Evolutionary conservation across 2,329 filamentous ascomycete genomes (phyloP).

Genomic region (Penicillium sp.): DNA sequence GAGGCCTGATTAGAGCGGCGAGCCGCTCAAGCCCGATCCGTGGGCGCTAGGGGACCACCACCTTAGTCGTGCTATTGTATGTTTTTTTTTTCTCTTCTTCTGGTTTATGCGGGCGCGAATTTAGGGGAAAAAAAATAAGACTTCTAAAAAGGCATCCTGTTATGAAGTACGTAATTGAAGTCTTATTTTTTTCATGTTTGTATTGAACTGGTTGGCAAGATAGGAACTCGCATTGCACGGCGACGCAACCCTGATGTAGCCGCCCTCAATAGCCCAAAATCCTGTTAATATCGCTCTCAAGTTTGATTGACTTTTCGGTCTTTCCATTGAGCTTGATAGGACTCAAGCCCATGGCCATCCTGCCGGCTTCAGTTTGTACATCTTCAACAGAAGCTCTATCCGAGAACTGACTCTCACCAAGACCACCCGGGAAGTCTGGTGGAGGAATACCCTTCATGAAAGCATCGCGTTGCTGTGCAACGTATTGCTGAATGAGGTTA

Average conservation of each 20-base stretch:
- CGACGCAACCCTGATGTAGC: conserved; percentile 10
- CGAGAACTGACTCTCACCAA: neutral
- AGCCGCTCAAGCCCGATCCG: no score
- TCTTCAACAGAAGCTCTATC: neutral
- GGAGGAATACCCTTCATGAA: neutral
- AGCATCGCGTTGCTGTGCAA: neutral
- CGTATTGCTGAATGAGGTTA: neutral
- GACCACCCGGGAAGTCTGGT: neutral
- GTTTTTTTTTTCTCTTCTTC: no score
- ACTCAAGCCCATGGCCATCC: neutral
- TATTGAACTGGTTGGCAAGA: no score
- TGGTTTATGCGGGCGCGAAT: no score
- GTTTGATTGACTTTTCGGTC: conserved; percentile 1
- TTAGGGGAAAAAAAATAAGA: no score
- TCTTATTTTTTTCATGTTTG: no score
- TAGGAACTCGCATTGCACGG: no score
- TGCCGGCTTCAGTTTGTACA: neutral
- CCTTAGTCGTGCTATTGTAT: no score
- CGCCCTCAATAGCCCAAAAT: neutral
- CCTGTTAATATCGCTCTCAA: neutral
- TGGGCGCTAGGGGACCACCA: no score
- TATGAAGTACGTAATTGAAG: no score
- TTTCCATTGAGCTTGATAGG: neutral
- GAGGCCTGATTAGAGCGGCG: no score
- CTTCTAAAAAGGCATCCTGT: no score